Conservation (phyloP, 495 filamentous ascomycete species). For the Daldinia vernicosa region DNA sequence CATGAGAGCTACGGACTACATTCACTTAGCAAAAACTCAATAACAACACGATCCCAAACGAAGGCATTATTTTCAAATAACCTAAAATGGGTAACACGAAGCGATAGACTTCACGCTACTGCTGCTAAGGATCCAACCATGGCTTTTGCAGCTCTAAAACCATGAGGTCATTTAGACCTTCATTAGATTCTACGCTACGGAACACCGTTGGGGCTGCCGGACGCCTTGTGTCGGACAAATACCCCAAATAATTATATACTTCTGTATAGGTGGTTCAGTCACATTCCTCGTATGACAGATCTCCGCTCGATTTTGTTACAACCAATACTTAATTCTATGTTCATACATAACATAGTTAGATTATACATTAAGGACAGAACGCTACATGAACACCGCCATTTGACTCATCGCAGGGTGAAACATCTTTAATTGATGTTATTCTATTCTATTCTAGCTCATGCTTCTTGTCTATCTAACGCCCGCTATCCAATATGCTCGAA, state of each 20-base stretch:
- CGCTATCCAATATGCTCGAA: conserved; percentile 1
- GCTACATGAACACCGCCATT: too few species aligned
- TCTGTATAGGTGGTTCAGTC: too few species aligned
- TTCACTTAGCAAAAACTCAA: neutral
- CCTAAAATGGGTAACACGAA: neutral
- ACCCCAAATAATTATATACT: neutral
- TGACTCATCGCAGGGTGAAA: neutral
- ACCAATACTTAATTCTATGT: too few species aligned
- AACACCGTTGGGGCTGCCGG: neutral
- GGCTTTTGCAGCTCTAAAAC: neutral
- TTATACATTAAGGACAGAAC: too few species aligned
- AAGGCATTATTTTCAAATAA: neutral
- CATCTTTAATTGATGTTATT: neutral
- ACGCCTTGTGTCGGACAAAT: neutral
- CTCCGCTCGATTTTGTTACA: too few species aligned
- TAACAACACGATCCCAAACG: neutral
- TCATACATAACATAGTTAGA: too few species aligned
- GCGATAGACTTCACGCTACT: neutral
- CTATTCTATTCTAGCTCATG: neutral
- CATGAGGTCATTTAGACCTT: neutral
- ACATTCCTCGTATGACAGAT: too few species aligned
- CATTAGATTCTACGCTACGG: neutral
- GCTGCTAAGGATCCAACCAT: neutral
- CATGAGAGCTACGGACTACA: too few species aligned
- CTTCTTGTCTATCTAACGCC: conserved; percentile 13